These are phyloP conservation scores for Bipolaris cookei DNA, from an alignment of 2,329 filamentous ascomycete species.

Conservation along the genomic window DNA sequence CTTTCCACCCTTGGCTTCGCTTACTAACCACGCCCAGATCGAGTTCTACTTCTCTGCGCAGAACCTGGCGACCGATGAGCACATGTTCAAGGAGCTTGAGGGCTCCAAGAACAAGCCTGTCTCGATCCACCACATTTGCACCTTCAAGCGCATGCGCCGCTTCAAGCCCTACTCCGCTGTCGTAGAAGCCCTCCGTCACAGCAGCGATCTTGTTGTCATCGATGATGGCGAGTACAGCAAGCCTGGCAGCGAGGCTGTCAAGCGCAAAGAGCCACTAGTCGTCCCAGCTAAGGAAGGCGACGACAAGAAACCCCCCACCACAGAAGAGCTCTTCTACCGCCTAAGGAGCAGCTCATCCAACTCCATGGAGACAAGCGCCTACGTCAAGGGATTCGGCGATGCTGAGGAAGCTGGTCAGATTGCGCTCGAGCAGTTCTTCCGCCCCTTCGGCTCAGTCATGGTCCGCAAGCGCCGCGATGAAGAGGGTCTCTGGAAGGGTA, in stretches of 20 bases:
- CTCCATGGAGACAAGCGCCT: constrained; percentile 77
- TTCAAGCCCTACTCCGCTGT: constrained; percentile 89
- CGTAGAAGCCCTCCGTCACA: constrained; percentile 81
- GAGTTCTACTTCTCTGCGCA: constrained; percentile 96
- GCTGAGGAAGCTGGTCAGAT: constrained; percentile 87
- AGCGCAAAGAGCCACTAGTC: constrained; percentile 73
- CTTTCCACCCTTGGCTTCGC: neutral
- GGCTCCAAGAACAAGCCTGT: constrained; percentile 84
- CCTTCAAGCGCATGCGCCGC: constrained; percentile 93
- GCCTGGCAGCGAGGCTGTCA: constrained; percentile 53
- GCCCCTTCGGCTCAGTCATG: constrained; percentile 75
- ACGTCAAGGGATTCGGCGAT: constrained; percentile 91
- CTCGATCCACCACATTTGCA: constrained; percentile 75
- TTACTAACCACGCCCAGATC: constrained; percentile 63
- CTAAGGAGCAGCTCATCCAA: constrained; percentile 64
- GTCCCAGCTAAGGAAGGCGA: constrained; percentile 43
- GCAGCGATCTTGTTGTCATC: constrained; percentile 72
- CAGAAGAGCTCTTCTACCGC: constrained; percentile 55
- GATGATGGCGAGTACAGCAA: constrained; percentile 70
- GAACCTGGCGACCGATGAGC: constrained; percentile 88
- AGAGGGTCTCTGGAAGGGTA: constrained; percentile 83
- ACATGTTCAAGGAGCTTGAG: constrained; percentile 78
- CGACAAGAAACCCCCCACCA: constrained; percentile 28
- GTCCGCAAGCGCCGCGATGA: constrained; percentile 84
- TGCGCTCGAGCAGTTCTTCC: constrained; percentile 92